Evolutionary conservation across 2,329 filamentous ascomycete genomes (phyloP).

Genomic region (Colletotrichum shisoi): DNA sequence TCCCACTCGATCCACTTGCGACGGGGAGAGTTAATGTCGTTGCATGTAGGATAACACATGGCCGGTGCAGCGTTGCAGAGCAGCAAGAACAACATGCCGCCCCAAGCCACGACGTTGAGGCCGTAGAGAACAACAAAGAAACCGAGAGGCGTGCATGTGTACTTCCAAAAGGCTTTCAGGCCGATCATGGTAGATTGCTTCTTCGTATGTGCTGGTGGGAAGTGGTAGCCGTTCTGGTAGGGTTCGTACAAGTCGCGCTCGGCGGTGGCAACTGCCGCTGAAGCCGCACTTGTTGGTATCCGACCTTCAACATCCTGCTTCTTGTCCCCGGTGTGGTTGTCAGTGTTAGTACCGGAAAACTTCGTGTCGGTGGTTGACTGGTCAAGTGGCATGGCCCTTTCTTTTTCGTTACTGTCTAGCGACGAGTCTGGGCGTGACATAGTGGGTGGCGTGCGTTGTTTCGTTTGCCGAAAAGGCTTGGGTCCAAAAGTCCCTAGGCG

Average conservation of each 20-base stretch:
- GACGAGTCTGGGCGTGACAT: constrained; percentile 27
- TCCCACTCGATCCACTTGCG: constrained; percentile 86
- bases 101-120: constrained; percentile 86
- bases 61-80: constrained; percentile 77
- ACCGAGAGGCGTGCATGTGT: constrained; percentile 76
- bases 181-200: constrained; percentile 66
- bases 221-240: constrained; percentile 69
- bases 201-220: constrained; percentile 68
- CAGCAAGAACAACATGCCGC: constrained; percentile 87
- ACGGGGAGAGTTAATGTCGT: constrained; percentile 77
- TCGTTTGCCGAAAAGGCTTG: background rate
- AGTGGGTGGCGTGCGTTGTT: background rate
- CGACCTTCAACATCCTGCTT: constrained; percentile 22
- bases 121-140: constrained; percentile 81
- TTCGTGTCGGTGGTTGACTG: constrained; percentile 25
- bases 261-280: constrained; percentile 25
- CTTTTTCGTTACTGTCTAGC: constrained; percentile 21
- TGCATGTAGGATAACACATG: constrained; percentile 76
- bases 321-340: constrained; percentile 2
- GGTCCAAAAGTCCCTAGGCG: background rate
- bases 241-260: constrained; percentile 34
- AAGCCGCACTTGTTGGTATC: constrained; percentile 30
- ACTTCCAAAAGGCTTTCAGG: constrained; percentile 71
- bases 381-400: constrained; percentile 13
- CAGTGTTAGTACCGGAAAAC: constrained; percentile 7